Evolutionary conservation across 352 stramenopile species (phyloP), one percentile per base, ranked within the genome.

Genomic region (Bremia lactucae): DNA sequence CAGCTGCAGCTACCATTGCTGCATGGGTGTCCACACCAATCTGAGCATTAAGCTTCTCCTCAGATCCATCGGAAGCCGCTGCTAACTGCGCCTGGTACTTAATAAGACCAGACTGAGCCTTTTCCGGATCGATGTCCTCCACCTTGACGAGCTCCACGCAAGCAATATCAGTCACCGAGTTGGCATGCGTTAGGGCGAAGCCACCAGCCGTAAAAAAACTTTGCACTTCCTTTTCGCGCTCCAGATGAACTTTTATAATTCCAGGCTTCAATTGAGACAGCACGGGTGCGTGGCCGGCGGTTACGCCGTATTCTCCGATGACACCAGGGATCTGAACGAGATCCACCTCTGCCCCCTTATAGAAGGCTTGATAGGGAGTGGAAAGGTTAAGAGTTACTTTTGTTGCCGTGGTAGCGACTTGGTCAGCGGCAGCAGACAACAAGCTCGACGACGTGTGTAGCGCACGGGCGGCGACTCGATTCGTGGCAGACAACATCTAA

Each of bases 141-240:
- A 98, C 51, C 63, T 97, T 96, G 49, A 97, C 87, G 42, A 96
- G 86, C 68, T 98, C 95, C 35, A 96, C 91, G 62, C 89, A 97
- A 23, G 95, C 72, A 64, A 99, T 96, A 70, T 99, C 95, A 36
- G 95, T 98, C 35, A 87, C 71, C 43, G 90, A 98, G 67, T 97
- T 91, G 41, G 81, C 80, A 70, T 98, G 93, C 40, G 94, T 98
- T 49, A 98, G 68, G 26, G 95, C 90, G 55, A 98, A 98, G 54
- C 95, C 95, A 51, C 94, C 95, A 24, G 90, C 76, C 45, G 97
- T 96, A 76, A 99, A 99, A 73, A 97, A 99, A 65, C 95, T 97
- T 67, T 98, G 91, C 25, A 91, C 66, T 36, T 88, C 73, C 63
- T 81, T 82, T 55, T 88, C 78, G 42, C 75, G 70, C 52, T 87